Conservation (phyloP, 2,329 filamentous ascomycete species). For the Cladosporium sp. region DNA sequence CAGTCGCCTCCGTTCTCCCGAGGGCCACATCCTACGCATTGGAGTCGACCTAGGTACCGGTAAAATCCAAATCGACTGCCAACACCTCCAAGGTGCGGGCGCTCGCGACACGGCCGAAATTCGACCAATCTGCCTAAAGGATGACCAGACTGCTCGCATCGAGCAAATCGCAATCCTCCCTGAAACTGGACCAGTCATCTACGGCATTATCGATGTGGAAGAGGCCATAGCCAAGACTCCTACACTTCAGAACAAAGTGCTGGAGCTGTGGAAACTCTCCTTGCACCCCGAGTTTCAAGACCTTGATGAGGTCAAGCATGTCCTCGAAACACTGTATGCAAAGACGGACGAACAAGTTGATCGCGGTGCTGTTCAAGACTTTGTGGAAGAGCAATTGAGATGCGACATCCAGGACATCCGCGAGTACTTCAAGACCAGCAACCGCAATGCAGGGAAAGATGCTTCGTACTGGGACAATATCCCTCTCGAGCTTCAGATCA, state of each 20-base stretch:
- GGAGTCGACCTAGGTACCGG: background rate
- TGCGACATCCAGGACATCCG: background rate
- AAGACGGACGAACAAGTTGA: background rate
- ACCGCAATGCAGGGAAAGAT: background rate
- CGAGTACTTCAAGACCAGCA: background rate
- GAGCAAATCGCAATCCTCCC: background rate
- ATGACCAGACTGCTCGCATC: background rate
- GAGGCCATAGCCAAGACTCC: background rate
- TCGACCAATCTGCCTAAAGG: background rate
- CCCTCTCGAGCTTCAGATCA: constrained; percentile 1
- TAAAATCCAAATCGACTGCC: background rate
- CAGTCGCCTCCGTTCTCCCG: background rate
- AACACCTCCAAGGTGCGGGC: background rate
- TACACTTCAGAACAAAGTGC: background rate
- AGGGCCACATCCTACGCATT: background rate
- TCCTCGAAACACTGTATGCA: background rate
- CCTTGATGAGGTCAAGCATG: background rate
- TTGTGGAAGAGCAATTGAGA: background rate
- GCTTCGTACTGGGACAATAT: background rate
- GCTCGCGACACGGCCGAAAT: background rate
- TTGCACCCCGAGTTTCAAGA: background rate
- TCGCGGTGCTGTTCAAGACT: background rate
- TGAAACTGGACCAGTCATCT: background rate
- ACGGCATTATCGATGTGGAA: background rate
- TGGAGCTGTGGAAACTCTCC: background rate